Evolutionary conservation across 129 eudicot genomes (phyloP).

Genomic region (Ambrosia artemisiifolia): DNA sequence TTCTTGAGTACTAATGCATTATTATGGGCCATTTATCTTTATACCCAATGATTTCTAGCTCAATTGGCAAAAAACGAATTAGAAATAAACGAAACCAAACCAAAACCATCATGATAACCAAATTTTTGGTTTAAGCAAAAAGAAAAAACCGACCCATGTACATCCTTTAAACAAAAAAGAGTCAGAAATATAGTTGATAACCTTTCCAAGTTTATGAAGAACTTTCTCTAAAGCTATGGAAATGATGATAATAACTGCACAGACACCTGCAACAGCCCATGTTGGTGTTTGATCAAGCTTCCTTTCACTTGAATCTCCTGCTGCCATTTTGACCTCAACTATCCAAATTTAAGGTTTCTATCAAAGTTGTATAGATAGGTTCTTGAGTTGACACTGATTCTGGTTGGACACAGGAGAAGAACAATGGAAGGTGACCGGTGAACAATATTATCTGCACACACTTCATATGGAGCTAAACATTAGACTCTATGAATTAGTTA

Average conservation of each 20-base stretch:
- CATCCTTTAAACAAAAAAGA: too few relatives aligned
- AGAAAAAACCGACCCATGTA: too few relatives aligned
- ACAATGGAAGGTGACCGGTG: too few relatives aligned
- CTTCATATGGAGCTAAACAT: background rate
- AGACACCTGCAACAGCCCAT: constrained; percentile 95
- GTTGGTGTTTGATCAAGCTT: constrained; percentile 79
- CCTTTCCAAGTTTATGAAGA: constrained; percentile 72
- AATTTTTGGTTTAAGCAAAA: too few relatives aligned
- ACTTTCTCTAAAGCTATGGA: constrained; percentile 59
- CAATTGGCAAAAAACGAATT: too few relatives aligned
- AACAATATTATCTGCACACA: too few relatives aligned
- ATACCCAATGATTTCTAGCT: too few relatives aligned
- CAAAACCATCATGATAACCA: too few relatives aligned
- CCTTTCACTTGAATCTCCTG: constrained; percentile 32
- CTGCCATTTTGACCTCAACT: constrained; percentile 34
- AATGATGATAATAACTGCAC: constrained; percentile 66
- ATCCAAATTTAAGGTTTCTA: background rate
- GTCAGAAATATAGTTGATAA: background rate
- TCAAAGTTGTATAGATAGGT: background rate
- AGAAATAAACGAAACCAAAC: too few relatives aligned
- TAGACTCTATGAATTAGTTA: background rate
- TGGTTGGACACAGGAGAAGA: too few relatives aligned
- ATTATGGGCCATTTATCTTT: too few relatives aligned
- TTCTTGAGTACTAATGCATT: too few relatives aligned
- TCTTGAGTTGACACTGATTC: background rate